Evolutionary conservation across 2,329 filamentous ascomycete species (phyloP).

Genomic region (Ceratocystis alfenasii): DNA sequence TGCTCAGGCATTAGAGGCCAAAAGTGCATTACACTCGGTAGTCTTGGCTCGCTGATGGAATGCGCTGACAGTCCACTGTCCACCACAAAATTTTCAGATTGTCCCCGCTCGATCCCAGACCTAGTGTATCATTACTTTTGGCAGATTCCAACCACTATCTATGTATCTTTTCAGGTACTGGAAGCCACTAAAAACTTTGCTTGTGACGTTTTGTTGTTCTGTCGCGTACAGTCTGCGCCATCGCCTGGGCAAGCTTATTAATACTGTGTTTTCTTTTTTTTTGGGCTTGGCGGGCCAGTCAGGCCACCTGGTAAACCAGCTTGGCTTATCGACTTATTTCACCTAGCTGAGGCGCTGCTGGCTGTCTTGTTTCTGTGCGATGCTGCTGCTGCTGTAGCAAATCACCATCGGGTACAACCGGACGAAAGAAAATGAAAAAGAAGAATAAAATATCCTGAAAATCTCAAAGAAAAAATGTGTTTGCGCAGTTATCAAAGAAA

Average conservation of each 20-base stretch:
- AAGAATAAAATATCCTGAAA: not conserved
- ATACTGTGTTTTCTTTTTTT: not conserved
- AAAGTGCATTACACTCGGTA: conserved; percentile 7
- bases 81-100: too few relatives aligned
- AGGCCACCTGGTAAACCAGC: not conserved
- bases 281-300: not conserved
- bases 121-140: conserved; percentile 17
- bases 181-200: conserved; percentile 15
- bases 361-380: not conserved
- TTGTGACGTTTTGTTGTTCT: conserved; percentile 14
- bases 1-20: not conserved
- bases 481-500: too few relatives aligned
- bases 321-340: not conserved
- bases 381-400: not conserved
- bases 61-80: not conserved
- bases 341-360: too few relatives aligned
- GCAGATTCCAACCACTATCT: not conserved
- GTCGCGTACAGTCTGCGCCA: conserved; percentile 18
- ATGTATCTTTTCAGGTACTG: conserved; percentile 6
- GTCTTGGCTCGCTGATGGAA: not conserved
- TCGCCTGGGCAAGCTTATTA: conserved; percentile 6
- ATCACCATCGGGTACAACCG: not conserved
- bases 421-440: not conserved
- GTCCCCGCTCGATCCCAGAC: too few relatives aligned
- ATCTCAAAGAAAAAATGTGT: too few relatives aligned